These are phyloP conservation scores for Fonsecaea multimorphosa DNA, from an alignment of 2,329 filamentous ascomycete genomes.

Conservation along the genomic window DNA sequence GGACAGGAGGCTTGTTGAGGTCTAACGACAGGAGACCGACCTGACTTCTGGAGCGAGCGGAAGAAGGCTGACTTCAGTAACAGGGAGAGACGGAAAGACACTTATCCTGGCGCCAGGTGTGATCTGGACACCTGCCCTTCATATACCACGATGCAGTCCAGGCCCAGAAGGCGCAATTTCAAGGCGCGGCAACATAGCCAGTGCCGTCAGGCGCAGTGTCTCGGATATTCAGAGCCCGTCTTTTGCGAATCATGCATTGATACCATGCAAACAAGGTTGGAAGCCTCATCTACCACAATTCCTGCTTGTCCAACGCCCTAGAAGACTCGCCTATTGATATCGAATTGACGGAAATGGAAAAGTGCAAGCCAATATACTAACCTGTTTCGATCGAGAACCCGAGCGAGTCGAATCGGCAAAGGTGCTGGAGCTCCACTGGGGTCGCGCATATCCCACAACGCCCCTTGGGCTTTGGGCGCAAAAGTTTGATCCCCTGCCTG, in stretches of 20 bases:
- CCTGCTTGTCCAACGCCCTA: neutral
- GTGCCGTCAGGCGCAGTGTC: neutral
- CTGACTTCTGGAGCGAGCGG: neutral
- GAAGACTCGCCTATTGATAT: neutral
- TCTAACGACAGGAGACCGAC: neutral
- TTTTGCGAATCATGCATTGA: constrained; percentile 3
- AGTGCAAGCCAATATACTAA: neutral
- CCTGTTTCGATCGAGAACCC: constrained; percentile 13
- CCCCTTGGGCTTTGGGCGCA: constrained; percentile 12
- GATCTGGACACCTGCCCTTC: neutral
- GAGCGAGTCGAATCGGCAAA: constrained; percentile 7
- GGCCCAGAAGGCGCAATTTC: neutral
- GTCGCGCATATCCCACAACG: constrained; percentile 1
- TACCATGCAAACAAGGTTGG: constrained; percentile 7
- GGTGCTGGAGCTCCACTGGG: constrained; percentile 15
- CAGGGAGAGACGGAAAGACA: neutral
- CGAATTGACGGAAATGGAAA: constrained; percentile 11
- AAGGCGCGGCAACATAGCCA: neutral
- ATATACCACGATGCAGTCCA: constrained; percentile 10
- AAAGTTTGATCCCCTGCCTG: constrained; percentile 4
- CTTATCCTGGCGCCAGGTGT: neutral
- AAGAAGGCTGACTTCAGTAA: neutral
- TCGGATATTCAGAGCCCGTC: neutral
- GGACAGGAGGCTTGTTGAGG: neutral
- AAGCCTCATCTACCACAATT: neutral